Conservation (phyloP, 768 basidiomycete species). For the Auricularia heimuer region DNA sequence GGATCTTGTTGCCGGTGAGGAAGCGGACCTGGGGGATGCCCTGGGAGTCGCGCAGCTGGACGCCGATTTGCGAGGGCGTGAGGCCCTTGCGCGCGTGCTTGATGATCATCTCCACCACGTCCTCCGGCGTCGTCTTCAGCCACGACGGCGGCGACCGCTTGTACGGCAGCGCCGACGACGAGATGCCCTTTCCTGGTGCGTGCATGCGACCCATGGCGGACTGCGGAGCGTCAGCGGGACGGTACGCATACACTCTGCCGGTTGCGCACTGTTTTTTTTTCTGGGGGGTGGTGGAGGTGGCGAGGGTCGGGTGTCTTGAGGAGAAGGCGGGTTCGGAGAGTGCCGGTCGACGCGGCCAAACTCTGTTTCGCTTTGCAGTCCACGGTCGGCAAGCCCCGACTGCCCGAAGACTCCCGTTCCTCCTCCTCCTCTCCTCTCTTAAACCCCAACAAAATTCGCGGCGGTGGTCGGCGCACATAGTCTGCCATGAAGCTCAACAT, state of each 20-base stretch:
- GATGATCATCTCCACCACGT: constrained; percentile 91
- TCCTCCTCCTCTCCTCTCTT: background rate
- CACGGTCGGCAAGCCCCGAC: background rate
- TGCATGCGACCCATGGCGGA: constrained; percentile 92
- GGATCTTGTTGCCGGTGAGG: constrained; percentile 98
- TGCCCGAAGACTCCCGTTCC: constrained; percentile 4
- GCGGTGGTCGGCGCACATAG: background rate
- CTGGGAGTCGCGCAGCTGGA: constrained; percentile 94
- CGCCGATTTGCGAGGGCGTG: constrained; percentile 96
- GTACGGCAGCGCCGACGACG: constrained; percentile 97
- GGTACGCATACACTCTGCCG: background rate
- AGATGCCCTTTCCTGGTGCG: constrained; percentile 99
- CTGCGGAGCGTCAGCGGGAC: constrained; percentile 12
- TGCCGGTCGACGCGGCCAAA: background rate
- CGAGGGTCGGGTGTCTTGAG: constrained; percentile 25
- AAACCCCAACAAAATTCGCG: background rate
- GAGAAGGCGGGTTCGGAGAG: constrained; percentile 19
- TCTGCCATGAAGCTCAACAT: constrained; percentile 93
- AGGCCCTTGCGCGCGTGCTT: constrained; percentile 97
- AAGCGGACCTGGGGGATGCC: constrained; percentile 97
- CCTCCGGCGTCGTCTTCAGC: constrained; percentile 94
- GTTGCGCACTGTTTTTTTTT: constrained; percentile 27
- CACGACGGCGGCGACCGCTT: constrained; percentile 88
- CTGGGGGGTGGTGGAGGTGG: constrained; percentile 15
- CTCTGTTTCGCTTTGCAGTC: background rate